These are phyloP conservation scores for Aspergillus intermedius DNA, from an alignment of 2,329 filamentous ascomycete genomes.

Conservation along the genomic window DNA sequence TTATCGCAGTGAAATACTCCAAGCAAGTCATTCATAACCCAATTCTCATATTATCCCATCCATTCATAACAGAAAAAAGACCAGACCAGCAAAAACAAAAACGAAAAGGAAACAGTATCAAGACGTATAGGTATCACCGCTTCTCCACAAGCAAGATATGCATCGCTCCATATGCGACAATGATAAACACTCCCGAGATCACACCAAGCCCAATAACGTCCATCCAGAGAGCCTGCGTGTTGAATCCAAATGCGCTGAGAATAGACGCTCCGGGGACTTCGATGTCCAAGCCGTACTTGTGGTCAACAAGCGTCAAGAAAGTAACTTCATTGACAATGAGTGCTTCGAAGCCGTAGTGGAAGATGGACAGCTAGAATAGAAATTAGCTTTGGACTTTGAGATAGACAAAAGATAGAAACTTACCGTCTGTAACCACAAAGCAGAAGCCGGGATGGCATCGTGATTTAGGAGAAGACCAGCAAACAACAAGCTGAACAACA, in stretches of 20 bases:
- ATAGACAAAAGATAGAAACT: constrained; percentile 24
- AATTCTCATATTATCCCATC: too few relatives aligned
- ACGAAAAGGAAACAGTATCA: not conserved
- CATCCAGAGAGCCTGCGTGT: constrained; percentile 76
- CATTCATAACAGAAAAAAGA: not conserved
- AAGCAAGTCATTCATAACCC: too few relatives aligned
- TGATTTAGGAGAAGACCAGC: constrained; percentile 92
- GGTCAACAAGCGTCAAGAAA: constrained; percentile 79
- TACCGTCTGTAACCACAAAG: constrained; percentile 81
- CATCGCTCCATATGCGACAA: constrained; percentile 87
- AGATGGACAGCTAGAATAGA: constrained; percentile 67
- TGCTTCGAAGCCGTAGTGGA: constrained; percentile 95
- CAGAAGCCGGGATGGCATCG: constrained; percentile 77
- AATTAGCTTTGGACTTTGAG: constrained; percentile 19
- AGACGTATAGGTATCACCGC: constrained; percentile 45
- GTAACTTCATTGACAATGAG: constrained; percentile 96
- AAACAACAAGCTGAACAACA: constrained; percentile 95
- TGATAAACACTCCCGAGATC: constrained; percentile 74
- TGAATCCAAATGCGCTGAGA: constrained; percentile 87
- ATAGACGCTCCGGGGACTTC: constrained; percentile 93
- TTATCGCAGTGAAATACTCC: too few relatives aligned
- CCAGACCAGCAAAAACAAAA: constrained; percentile 1
- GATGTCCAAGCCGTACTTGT: constrained; percentile 94
- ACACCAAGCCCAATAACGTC: constrained; percentile 76
- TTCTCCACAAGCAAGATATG: constrained; percentile 89